A percentile compares a stretch with the other conserved stretches of the same genome.
These are phyloP conservation scores for Geranium brycei DNA, from an alignment of 345 rosid species.

Conservation along the genomic window DNA sequence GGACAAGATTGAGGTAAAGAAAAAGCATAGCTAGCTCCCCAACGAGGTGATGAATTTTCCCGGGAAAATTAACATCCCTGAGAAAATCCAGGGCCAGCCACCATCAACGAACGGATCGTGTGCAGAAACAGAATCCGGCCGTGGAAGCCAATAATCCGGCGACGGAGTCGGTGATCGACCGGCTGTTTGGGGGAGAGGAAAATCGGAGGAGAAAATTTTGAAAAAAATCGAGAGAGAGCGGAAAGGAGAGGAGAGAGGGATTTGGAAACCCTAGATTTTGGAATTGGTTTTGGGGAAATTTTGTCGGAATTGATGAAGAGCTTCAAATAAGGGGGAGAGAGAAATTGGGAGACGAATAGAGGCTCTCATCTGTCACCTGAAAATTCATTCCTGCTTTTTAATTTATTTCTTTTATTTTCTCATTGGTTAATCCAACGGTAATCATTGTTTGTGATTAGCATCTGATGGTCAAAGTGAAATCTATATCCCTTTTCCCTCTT, in stretches of 20 bases:
- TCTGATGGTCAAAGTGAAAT: too few species aligned
- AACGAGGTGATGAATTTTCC: conserved; percentile 9
- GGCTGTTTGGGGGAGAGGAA: conserved; percentile 22
- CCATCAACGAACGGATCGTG: neutral
- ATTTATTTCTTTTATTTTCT: too few species aligned
- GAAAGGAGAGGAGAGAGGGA: neutral
- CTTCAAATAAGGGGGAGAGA: neutral
- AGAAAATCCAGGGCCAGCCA: conserved; percentile 7
- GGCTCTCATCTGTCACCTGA: too few species aligned
- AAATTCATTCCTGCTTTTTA: too few species aligned
- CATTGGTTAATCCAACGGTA: too few species aligned
- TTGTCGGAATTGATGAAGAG: neutral
- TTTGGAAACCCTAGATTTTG: conserved; percentile 18
- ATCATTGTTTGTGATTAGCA: too few species aligned
- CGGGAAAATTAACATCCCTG: conserved; percentile 12
- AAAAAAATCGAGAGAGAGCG: neutral
- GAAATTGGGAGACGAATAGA: too few species aligned
- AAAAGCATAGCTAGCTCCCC: neutral
- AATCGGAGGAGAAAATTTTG: conserved; percentile 3
- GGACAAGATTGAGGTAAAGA: neutral
- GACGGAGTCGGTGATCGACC: too few species aligned
- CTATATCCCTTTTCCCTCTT: too few species aligned
- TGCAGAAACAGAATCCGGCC: too few species aligned
- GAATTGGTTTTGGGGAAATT: neutral
- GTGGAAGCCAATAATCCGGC: too few species aligned